phyloP scores from a whole-genome alignment of 1,139 yeast genomes.

The Eremothecium cymbalariae region DNA sequence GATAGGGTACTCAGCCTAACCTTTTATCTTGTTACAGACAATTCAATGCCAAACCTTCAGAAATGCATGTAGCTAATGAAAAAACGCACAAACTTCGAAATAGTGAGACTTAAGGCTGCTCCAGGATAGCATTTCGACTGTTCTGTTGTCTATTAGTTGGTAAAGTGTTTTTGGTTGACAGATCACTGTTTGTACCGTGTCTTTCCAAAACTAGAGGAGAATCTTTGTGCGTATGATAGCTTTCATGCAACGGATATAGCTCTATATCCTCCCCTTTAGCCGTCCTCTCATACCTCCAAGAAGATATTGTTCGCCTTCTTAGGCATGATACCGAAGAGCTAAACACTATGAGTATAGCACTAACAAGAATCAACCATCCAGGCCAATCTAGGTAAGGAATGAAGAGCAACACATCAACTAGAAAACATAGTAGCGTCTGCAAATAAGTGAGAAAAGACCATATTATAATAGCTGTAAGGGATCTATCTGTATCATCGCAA shows the following conservation, averaged over 20 bases:
- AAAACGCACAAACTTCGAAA: too few relatives aligned
- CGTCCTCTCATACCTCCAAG: conserved; percentile 33
- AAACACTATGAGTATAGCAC: conserved; percentile 41
- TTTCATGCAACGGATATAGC: conserved; percentile 13
- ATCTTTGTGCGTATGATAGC: too few relatives aligned
- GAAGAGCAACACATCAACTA: conserved; percentile 49
- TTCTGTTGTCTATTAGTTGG: too few relatives aligned
- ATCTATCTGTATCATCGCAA: conserved; percentile 31
- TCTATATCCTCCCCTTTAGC: conserved; percentile 13
- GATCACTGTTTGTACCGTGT: too few relatives aligned
- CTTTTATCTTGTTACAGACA: too few relatives aligned
- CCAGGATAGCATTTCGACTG: too few relatives aligned
- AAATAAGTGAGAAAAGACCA: conserved; percentile 40
- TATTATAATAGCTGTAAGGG: conserved; percentile 30
- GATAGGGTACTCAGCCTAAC: too few relatives aligned
- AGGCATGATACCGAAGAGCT: conserved; percentile 17
- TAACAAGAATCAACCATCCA: conserved; percentile 58
- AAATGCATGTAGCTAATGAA: too few relatives aligned
- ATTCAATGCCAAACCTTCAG: too few relatives aligned
- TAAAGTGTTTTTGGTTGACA: too few relatives aligned
- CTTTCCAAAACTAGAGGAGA: too few relatives aligned
- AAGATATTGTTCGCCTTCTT: conserved; percentile 44
- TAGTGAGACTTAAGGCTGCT: too few relatives aligned
- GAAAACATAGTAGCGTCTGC: conserved; percentile 43
- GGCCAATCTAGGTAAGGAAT: conserved; percentile 56